Base-by-base conservation (phyloP, 108 stramenopile genomes). In the Aurantiochytrium sp. region DNA sequence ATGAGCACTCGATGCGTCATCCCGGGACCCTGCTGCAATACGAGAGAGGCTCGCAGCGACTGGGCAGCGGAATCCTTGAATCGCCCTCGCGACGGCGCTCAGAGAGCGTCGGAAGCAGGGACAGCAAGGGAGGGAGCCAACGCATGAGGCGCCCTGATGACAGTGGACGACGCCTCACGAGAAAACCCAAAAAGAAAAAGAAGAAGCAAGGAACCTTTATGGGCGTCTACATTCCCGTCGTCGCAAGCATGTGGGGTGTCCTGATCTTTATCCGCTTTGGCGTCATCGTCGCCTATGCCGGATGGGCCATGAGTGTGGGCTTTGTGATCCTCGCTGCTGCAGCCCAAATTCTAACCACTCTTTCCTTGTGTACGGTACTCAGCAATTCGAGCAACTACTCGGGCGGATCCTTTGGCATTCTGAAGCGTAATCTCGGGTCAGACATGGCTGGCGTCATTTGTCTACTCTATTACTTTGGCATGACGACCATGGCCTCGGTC, bases 141-240 rank as follows among this genome's bases (percentile, higher is more conserved):
- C 55, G 55, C 14, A 57, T 35, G 35, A 35, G 35, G 35, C 35
- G 35, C 35, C 55, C 8, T 0, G 14, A 57, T 8, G 55, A 57
- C 14, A 57, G 14, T 1, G 14, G 55, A 0, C 8, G 55, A 16
- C 8, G 55, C 55, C 55, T 57, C 16, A 57, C 6, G 64, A 8
- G 42, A 14, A 69, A 4, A 23, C 10, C 35, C 8, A 69, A 69
- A 18, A 69, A 69, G 18, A 69, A 69, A 23, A 69, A 69, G 25
- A 83, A 83, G 76, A 83, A 83, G 76, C 76, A 83, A 4, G 76
- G 76, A 1, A 83, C 76, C 76, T 53, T 83, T 47, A 83, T 83
- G 76, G 76, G 76, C 76, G 76, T 83, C n/a, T 83, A 83, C 76
- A 83, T 83, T 23, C 76, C 76, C 51, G 76, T 83, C 10, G 76